Conservation (phyloP, 768 basidiomycete genomes). For the Tricholoma furcatifolium region DNA sequence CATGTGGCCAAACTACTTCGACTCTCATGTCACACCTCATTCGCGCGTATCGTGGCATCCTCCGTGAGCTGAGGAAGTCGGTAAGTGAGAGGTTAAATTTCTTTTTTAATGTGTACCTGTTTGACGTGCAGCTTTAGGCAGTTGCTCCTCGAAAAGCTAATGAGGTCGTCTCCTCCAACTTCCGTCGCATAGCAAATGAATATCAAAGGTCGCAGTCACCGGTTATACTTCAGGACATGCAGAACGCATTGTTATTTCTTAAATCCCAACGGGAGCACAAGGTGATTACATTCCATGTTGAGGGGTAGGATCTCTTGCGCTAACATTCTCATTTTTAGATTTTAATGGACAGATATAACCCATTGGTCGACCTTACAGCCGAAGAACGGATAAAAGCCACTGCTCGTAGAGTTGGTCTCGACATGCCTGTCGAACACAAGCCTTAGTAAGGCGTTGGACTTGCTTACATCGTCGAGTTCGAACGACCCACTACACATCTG, state of each 20-base stretch:
- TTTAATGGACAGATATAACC: constrained; percentile 86
- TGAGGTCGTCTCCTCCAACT: constrained; percentile 41
- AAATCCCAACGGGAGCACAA: constrained; percentile 74
- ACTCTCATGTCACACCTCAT: constrained; percentile 19
- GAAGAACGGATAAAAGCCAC: constrained; percentile 85
- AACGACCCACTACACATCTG: too few species aligned
- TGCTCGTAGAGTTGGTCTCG: constrained; percentile 81
- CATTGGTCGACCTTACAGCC: constrained; percentile 71
- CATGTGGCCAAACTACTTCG: background rate
- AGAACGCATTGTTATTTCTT: constrained; percentile 66
- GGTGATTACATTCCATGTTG: constrained; percentile 38
- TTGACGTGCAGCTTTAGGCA: constrained; percentile 20
- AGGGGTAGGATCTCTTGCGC: background rate
- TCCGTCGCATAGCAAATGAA: constrained; percentile 55
- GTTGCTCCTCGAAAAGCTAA: constrained; percentile 37
- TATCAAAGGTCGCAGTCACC: constrained; percentile 25
- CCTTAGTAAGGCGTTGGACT: constrained; percentile 12
- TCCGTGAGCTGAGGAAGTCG: constrained; percentile 54
- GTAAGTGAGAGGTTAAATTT: constrained; percentile 30
- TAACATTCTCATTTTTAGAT: constrained; percentile 39
- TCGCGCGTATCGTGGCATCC: constrained; percentile 45
- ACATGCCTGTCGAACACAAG: constrained; percentile 63
- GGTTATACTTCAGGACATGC: constrained; percentile 44
- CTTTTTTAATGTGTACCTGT: background rate
- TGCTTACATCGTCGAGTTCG: too few species aligned